A percentile compares a stretch with the other conserved stretches of the same genome.
Evolutionary conservation across 106 monocot genomes (phyloP).

Genomic region (Dactylorhiza incarnata): DNA sequence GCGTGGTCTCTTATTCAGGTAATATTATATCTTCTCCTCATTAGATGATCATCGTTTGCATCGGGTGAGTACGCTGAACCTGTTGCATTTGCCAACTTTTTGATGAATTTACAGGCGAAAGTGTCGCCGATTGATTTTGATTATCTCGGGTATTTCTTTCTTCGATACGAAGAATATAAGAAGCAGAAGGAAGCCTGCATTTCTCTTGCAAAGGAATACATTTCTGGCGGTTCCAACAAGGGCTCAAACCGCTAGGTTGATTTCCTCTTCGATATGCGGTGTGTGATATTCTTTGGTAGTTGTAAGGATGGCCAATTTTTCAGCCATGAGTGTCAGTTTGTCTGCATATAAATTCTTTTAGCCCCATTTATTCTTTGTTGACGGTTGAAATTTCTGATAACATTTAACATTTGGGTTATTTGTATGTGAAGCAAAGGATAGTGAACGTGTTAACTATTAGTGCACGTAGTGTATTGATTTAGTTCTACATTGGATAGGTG

Average conservation of each 20-base stretch:
- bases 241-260: neutral
- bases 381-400: no score
- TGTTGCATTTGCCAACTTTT: neutral
- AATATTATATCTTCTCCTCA: slow-evolving; percentile 3
- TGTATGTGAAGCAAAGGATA: no score
- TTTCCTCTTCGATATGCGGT: neutral
- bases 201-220: slow-evolving; percentile 33
- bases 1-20: slow-evolving; percentile 96
- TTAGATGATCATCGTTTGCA: neutral
- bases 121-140: slow-evolving; percentile 87
- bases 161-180: slow-evolving; percentile 82
- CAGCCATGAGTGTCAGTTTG: neutral
- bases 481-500: no score
- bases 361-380: neutral
- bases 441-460: no score
- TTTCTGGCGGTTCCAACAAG: slow-evolving; percentile 10
- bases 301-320: neutral
- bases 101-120: slow-evolving; percentile 45
- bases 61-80: neutral
- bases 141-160: slow-evolving; percentile 80
- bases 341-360: neutral
- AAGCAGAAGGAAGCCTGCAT: slow-evolving; percentile 66
- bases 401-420: no score
- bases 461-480: no score
- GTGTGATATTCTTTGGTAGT: neutral